These are phyloP conservation scores for Xanthoceras sorbifolium DNA, from an alignment of 345 rosid species.

Conservation along the genomic window DNA sequence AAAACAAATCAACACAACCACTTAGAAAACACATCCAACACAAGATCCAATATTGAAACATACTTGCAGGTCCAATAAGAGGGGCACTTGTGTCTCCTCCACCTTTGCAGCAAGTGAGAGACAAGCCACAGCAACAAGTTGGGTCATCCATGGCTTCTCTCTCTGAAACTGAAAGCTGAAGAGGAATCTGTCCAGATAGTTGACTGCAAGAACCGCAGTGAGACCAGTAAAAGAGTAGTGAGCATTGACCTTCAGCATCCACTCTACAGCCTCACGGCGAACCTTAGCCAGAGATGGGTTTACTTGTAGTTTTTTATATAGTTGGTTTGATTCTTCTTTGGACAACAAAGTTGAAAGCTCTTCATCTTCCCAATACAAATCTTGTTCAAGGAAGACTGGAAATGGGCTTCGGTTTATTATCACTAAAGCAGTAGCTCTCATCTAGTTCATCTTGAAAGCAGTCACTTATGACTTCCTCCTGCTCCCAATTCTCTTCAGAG, in stretches of 20 bases:
- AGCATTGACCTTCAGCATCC: constrained; percentile 56
- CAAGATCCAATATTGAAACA: constrained; percentile 5
- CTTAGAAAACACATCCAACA: neutral
- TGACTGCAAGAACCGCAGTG: constrained; percentile 64
- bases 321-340: constrained; percentile 46
- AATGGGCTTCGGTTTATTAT: constrained; percentile 3
- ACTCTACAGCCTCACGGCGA: constrained; percentile 54
- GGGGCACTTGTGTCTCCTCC: constrained; percentile 64
- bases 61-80: constrained; percentile 69
- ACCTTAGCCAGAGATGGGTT: constrained; percentile 37
- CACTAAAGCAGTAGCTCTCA: neutral
- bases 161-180: constrained; percentile 31
- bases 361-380: constrained; percentile 59
- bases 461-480: constrained; percentile 26
- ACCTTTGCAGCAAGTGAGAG: constrained; percentile 74
- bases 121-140: constrained; percentile 71
- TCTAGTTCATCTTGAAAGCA: constrained; percentile 21
- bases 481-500: constrained; percentile 60
- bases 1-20: neutral
- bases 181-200: constrained; percentile 73
- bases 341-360: constrained; percentile 50
- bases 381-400: constrained; percentile 40
- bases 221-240: constrained; percentile 52
- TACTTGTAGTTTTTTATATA: constrained; percentile 24
- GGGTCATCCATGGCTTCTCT: constrained; percentile 69